Conservation (phyloP, 2,329 filamentous ascomycete species). For the Neofusicoccum ribis region DNA sequence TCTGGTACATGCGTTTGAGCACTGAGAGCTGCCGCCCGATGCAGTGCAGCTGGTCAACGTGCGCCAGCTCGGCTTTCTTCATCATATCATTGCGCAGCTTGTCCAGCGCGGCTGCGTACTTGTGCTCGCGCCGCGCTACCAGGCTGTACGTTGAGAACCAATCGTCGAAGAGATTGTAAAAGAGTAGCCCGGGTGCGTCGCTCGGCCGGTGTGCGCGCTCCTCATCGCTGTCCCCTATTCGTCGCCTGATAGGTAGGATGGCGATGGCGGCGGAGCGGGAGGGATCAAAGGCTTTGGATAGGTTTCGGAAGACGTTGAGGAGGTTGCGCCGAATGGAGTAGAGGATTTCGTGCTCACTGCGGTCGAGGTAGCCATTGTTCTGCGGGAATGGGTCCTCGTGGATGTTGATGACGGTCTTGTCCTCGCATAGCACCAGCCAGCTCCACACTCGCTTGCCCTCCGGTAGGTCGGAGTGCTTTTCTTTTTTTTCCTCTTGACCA, state of each 20-base stretch:
- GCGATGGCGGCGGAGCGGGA: slow-evolving; percentile 42
- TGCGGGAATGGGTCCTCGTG: slow-evolving; percentile 59
- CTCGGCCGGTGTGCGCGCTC: slow-evolving; percentile 49
- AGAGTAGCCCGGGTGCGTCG: slow-evolving; percentile 61
- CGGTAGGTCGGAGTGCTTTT: slow-evolving; percentile 36
- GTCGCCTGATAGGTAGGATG: slow-evolving; percentile 47
- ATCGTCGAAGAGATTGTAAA: slow-evolving; percentile 69
- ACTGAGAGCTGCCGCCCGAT: slow-evolving; percentile 63
- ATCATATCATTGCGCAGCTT: slow-evolving; percentile 58
- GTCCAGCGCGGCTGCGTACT: slow-evolving; percentile 51
- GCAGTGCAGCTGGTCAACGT: slow-evolving; percentile 56
- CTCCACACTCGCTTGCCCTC: slow-evolving; percentile 63
- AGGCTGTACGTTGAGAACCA: slow-evolving; percentile 62
- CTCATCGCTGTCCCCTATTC: slow-evolving; percentile 46
- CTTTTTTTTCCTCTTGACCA: slow-evolving; percentile 4
- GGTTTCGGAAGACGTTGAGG: slow-evolving; percentile 61
- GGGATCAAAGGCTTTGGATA: slow-evolving; percentile 55
- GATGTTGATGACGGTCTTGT: slow-evolving; percentile 69
- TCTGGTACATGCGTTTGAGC: slow-evolving; percentile 61
- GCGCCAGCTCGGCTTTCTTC: slow-evolving; percentile 46
- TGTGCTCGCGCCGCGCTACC: slow-evolving; percentile 50
- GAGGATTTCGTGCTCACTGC: slow-evolving; percentile 48
- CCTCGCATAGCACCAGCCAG: slow-evolving; percentile 69
- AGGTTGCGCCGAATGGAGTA: slow-evolving; percentile 59
- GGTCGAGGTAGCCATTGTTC: slow-evolving; percentile 35